Evolutionary conservation across 108 stramenopile species (phyloP).

Genomic region (Cyclotella baltica): DNA sequence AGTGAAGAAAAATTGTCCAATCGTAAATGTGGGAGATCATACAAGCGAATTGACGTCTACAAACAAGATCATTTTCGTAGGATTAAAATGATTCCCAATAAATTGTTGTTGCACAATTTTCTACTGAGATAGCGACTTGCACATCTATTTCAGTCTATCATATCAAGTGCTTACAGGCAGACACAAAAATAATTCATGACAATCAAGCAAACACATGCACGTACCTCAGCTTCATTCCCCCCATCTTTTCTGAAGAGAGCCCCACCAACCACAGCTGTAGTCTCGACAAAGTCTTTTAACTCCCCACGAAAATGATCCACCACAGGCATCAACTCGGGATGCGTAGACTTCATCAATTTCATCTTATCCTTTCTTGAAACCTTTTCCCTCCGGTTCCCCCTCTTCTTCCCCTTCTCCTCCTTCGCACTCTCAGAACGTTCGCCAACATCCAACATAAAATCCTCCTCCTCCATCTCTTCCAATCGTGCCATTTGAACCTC

Average conservation of each 20-base stretch:
- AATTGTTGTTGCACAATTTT: slow-evolving; percentile 81
- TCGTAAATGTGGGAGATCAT: slow-evolving; percentile 49
- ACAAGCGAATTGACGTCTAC: slow-evolving; percentile 75
- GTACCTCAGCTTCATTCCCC: slow-evolving; percentile 67
- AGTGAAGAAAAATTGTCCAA: slow-evolving; percentile 14
- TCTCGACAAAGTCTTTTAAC: slow-evolving; percentile 54
- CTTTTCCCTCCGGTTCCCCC: slow-evolving; percentile 49
- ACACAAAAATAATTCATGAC: not conserved
- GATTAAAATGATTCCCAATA: slow-evolving; percentile 62
- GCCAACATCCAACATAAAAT: slow-evolving; percentile 80
- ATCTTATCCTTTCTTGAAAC: slow-evolving; percentile 64
- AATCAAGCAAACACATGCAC: slow-evolving; percentile 24
- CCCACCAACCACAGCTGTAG: slow-evolving; percentile 57
- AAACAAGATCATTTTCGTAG: slow-evolving; percentile 60
- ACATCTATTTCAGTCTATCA: slow-evolving; percentile 81
- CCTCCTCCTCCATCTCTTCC: slow-evolving; percentile 84
- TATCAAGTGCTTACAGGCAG: slow-evolving; percentile 57
- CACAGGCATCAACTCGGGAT: slow-evolving; percentile 81
- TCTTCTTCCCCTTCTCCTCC: slow-evolving; percentile 23
- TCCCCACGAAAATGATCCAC: slow-evolving; percentile 67
- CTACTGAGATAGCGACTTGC: slow-evolving; percentile 72
- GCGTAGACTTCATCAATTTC: slow-evolving; percentile 66
- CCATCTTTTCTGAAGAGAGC: slow-evolving; percentile 53
- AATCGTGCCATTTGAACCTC: slow-evolving; percentile 79
- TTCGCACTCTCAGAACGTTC: slow-evolving; percentile 23